Evolutionary conservation across 2,329 filamentous ascomycete species (phyloP).

Genomic region (Colletotrichum sp.): DNA sequence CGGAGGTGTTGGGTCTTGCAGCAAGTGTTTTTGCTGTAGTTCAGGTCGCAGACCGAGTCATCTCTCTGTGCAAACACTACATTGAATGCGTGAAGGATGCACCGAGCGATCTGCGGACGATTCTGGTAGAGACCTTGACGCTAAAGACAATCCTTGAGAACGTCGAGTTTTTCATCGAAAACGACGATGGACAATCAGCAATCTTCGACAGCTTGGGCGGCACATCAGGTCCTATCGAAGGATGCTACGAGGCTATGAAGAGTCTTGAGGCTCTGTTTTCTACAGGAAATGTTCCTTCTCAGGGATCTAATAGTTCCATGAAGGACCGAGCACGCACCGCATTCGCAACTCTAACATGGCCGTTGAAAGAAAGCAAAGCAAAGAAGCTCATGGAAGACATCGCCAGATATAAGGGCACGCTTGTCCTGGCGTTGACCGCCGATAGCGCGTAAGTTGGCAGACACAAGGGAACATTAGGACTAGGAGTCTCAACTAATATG

Average conservation of each 20-base stretch:
- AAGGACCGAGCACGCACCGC: too few relatives aligned
- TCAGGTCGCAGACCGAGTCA: background rate
- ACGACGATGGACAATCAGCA: rapidly evolving
- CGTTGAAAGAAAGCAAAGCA: background rate
- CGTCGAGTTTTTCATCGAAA: background rate
- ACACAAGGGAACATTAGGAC: too few relatives aligned
- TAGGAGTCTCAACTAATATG: too few relatives aligned
- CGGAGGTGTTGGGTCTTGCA: rapidly evolving
- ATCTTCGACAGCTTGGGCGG: background rate
- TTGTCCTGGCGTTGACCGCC: too few relatives aligned
- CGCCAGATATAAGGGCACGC: too few relatives aligned
- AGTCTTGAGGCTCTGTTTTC: background rate
- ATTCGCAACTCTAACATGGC: background rate
- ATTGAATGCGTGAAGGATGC: background rate
- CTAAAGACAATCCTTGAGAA: rapidly evolving
- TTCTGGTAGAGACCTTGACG: background rate
- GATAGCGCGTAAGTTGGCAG: too few relatives aligned
- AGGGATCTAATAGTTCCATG: too few relatives aligned
- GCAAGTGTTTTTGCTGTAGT: background rate
- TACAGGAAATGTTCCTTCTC: too few relatives aligned
- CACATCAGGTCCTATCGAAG: background rate
- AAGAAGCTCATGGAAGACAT: too few relatives aligned
- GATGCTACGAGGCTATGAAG: background rate
- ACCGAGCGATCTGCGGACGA: background rate
- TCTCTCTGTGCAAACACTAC: background rate